phyloP scores from a whole-genome alignment of 257 asterid species.

The Nemophila menziesii region DNA sequence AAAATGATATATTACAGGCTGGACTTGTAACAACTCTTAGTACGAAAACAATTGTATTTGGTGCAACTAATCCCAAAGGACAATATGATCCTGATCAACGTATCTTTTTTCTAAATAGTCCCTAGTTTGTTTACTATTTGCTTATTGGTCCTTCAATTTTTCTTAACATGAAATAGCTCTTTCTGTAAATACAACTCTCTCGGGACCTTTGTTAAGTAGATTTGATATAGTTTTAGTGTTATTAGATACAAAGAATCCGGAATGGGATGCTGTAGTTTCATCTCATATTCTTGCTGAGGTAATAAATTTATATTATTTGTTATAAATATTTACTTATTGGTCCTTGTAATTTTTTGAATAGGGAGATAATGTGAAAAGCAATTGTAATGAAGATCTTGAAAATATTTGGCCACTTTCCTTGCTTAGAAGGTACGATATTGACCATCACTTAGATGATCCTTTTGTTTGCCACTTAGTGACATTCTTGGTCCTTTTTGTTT shows the following conservation, averaged over 20 bases:
- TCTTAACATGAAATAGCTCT: slow-evolving; percentile 54
- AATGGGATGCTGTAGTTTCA: slow-evolving; percentile 97
- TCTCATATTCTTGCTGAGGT: slow-evolving; percentile 93
- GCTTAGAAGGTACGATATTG: slow-evolving; percentile 53
- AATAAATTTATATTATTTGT: no score
- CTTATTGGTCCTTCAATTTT: slow-evolving; percentile 5
- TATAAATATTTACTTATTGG: no score
- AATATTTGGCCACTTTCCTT: slow-evolving; percentile 72
- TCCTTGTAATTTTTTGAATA: slow-evolving; percentile 22
- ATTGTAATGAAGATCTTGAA: slow-evolving; percentile 37
- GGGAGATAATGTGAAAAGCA: slow-evolving; percentile 37
- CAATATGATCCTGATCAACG: slow-evolving; percentile 89
- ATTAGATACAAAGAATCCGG: slow-evolving; percentile 86
- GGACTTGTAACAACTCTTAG: slow-evolving; percentile 97
- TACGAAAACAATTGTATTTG: slow-evolving; percentile 87
- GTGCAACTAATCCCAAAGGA: slow-evolving; percentile 98
- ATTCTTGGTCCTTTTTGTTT: no score
- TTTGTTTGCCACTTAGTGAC: no score
- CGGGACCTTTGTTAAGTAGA: slow-evolving; percentile 94
- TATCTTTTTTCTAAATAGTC: slow-evolving; percentile 43
- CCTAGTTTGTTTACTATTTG: not conserved
- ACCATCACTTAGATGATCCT: not conserved
- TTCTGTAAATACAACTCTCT: slow-evolving; percentile 91
- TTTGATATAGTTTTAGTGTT: slow-evolving; percentile 94
- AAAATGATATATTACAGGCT: slow-evolving; percentile 50